These are phyloP conservation scores for Colletotrichum salicis DNA, from an alignment of 2,329 filamentous ascomycete genomes.

Conservation along the genomic window DNA sequence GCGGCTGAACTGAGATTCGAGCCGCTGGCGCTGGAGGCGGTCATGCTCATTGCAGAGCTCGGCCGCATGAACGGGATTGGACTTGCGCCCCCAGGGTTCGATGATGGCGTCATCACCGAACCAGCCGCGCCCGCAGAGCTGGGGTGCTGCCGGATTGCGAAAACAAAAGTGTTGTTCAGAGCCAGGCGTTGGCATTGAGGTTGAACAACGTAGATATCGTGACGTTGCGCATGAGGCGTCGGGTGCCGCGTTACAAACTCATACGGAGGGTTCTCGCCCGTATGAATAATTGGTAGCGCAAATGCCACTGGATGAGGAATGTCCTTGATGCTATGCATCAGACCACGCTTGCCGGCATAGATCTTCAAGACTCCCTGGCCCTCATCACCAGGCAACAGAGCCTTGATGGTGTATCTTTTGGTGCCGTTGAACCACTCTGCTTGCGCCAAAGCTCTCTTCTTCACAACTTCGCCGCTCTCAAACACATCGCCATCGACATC, in stretches of 20 bases:
- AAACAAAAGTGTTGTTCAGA: slow-evolving; percentile 97
- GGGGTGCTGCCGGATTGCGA: slow-evolving; percentile 92
- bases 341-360: slow-evolving; percentile 91
- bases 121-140: slow-evolving; percentile 58
- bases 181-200: slow-evolving; percentile 91
- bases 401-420: slow-evolving; percentile 95
- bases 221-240: slow-evolving; percentile 95
- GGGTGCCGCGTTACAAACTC: slow-evolving; percentile 94
- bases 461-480: slow-evolving; percentile 87
- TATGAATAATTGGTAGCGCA: slow-evolving; percentile 88
- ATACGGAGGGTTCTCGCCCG: slow-evolving; percentile 91
- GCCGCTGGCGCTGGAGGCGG: slow-evolving; percentile 65
- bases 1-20: slow-evolving; percentile 67
- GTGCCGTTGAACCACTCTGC: slow-evolving; percentile 88
- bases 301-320: slow-evolving; percentile 93
- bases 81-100: slow-evolving; percentile 59
- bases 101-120: slow-evolving; percentile 56
- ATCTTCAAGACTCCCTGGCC: slow-evolving; percentile 88
- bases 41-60: slow-evolving; percentile 73
- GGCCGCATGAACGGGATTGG: slow-evolving; percentile 73
- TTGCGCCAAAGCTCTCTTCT: slow-evolving; percentile 88
- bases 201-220: slow-evolving; percentile 96
- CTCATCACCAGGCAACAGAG: slow-evolving; percentile 89
- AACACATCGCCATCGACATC: slow-evolving; percentile 93
- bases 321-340: slow-evolving; percentile 98